Evolutionary conservation across 1,139 yeast genomes (phyloP), one percentile per base, ranked within the genome.

Genomic region (Insectozyma bohioensis): DNA sequence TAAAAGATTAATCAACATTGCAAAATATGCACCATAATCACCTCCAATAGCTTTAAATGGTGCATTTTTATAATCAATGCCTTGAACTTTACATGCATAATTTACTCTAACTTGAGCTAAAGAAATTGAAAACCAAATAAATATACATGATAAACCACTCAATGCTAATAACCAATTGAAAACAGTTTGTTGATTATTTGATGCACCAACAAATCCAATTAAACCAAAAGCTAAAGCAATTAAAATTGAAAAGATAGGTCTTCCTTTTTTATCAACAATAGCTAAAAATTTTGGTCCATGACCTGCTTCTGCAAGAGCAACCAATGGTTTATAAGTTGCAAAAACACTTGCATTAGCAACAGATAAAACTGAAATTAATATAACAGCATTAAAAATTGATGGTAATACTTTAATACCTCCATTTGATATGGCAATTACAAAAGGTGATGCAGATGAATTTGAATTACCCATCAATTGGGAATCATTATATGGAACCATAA

Each of bases 161-260:
- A 63, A 51, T 2, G 67, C 57, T 35, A 63, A 49, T 41, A 63
- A 51, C 70, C 70, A 63, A 13, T 47, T 49, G 35, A 63, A 63
- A 9, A 62, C 63, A 8, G 47, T 51, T 4, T 43, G 49, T 36
- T 59, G 54, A 25, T 54, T 51, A 3, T 53, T 48, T 1, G 61
- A 56, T 1, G 64, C 66, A 10, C 63, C 48, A 11, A 61, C 59
- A 39, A 61, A 62, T 4, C 63, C 54, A 32, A 62, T 47, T 23
- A 62, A 48, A 1, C 67, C 68, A 27, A 60, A 41, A 12, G 54
- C 42, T 23, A 61, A 58, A 6, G 58, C 50, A 29, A 54, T 35
- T n/a, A 57, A 24, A 26, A 59, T 54, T 20, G 62, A 51, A 26
- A 47, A 46, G 29, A 60, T 47, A 10, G 67, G 66, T 36, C 66